Base-by-base conservation (phyloP, 345 rosid genomes). In the Eutrema yunnanense region DNA sequence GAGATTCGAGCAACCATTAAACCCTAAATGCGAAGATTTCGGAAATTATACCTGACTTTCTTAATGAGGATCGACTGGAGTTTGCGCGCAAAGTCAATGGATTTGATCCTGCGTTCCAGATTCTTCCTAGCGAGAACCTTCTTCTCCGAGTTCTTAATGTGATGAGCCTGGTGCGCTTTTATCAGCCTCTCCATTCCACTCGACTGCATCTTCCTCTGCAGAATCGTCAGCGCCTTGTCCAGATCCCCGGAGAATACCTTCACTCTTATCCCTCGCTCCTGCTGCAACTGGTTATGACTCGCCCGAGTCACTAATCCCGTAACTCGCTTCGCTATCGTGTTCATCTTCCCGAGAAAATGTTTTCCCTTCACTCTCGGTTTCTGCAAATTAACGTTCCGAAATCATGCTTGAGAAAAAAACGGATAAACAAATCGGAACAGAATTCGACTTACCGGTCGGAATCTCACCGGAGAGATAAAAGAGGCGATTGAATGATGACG, bases 141-240 rank as follows among this genome's bases (percentile, higher is more conserved):
- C 84, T 88, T 91, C 91, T 94, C 97, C 34, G 98, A 94, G 72
- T 94, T 89, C 87, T 89, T 94, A 55, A 89, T 40, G 78, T 91
- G 98, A 55, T 74, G 86, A 26, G 78, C 83, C 85, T 84, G 88
- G 49, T 79, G 70, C 4, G 74, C 74, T 85, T 88, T 94, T 37
- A 94, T 89, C 72, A 91, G 71, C 77, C 98, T 78, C 69, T 94
- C 98, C 52, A 91, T 86, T 70, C 98, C 98, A 65, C 97, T 91
- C 7, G 91, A 81, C 29, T 74, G 82, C 98, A 94, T 94, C 84
- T 81, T 79, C 77, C 85, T 84, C 88, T 92, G 95, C 92, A 94
- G 65, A 1, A 78, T 6, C 44, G 72, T 13, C 69, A 94, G 79
- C 46, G 96, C 97, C 27, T 57, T 81, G 54, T 94, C 98, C 63